Evolutionary conservation across 148 eudicot genomes (phyloP), one percentile per base, ranked within the genome.

Genomic region (Polygonum maritimum): DNA sequence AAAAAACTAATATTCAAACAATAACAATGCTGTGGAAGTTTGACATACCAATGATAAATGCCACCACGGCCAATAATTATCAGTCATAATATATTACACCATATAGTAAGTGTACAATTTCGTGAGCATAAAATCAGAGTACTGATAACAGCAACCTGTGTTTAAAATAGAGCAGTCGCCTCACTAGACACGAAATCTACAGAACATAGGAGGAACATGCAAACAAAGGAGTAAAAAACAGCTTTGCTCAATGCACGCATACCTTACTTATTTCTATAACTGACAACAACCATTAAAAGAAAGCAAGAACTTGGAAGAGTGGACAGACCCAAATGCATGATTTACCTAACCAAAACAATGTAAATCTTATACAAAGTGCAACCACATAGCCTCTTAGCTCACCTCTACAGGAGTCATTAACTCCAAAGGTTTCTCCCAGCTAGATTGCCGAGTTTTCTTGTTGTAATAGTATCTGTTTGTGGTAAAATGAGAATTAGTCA

Each of bases 381-480:
- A 51, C 76, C 74, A 74, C 39, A 47, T 70, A 78, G 69, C 14
- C 31, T 60, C 47, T 75, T 60, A 77, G 74, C 90, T 88, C 93
- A 94, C 98, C 98, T 94, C 98, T 72, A 85, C 44, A 38, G 98
- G 97, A 18, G 97, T 90, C 98, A 94, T 92, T 82, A 94, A 83
- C 80, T 94, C 98, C 81, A 82, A 74, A 79, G 98, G 98, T 86
- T 94, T 94, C 86, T 94, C 98, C 98, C 98, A 94, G 77, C 93
- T 87, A 69, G 98, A 94, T 82, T 94, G 95, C 80, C 86, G 90
- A 74, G 98, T 94, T 74, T 80, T 83, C 84, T 92, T 94, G 87
- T 94, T 94, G 86, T 92, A 94, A 77, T 90, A 94, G 80, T 94
- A 94, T 60, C 98, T 94, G 88, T 57, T 67, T 74, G 35, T 5